These are phyloP conservation scores for Pyracantha coccinea DNA, from an alignment of 331 rosid species.

Conservation along the genomic window DNA sequence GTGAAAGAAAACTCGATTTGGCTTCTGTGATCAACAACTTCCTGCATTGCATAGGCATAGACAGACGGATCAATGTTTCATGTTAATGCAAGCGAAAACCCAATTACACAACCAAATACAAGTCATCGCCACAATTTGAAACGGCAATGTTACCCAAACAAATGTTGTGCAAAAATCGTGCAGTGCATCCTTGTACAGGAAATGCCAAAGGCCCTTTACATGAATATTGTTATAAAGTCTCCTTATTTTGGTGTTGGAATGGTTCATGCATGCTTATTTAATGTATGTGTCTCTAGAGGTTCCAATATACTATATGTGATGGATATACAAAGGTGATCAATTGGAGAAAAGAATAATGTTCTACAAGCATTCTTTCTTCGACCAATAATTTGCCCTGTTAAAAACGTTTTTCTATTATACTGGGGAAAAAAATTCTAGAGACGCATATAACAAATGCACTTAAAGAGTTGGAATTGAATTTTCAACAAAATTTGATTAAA, in stretches of 20 bases:
- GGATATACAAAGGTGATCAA: background rate
- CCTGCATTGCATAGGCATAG: constrained; percentile 43
- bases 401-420: background rate
- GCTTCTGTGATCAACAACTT: constrained; percentile 48
- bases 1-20: constrained; percentile 38
- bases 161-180: background rate
- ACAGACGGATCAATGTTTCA: background rate
- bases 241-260: background rate
- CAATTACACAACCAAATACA: background rate
- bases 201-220: background rate
- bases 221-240: background rate
- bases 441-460: background rate
- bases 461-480: background rate
- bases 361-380: background rate
- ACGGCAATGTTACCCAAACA: no score
- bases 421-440: background rate
- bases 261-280: background rate
- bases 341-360: background rate
- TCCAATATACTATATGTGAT: background rate
- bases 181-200: background rate
- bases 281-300: background rate
- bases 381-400: background rate
- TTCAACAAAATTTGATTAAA: background rate
- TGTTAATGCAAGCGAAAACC: background rate
- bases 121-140: background rate